Percentiles rank a stretch among this genome's conserved stretches.
phyloP scores from a whole-genome alignment of 1,284 basidiomycete species.

The Fomitopsis palustris region DNA sequence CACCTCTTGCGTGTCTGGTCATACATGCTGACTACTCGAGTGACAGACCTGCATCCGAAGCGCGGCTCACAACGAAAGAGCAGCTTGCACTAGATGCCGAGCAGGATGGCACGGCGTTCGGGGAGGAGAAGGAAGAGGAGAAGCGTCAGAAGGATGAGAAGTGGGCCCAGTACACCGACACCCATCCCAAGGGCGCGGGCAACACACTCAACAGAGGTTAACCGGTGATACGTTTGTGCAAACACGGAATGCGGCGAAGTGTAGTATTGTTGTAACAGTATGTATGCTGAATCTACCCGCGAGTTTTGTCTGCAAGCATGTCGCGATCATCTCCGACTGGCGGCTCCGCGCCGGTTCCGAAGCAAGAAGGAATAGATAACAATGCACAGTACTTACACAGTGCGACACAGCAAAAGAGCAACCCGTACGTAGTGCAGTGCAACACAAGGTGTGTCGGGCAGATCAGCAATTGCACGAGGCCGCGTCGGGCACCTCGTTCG shows the following conservation, averaged over 20 bases:
- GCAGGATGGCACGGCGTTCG: constrained; percentile 74
- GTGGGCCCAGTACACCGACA: constrained; percentile 84
- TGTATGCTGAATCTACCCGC: neutral
- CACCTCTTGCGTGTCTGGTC: neutral
- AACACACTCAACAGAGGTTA: constrained; percentile 95
- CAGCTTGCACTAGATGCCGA: constrained; percentile 78
- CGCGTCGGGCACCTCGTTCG: constrained; percentile 70
- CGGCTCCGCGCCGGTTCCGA: neutral
- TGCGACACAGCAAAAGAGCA: constrained; percentile 3
- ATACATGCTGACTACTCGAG: constrained; percentile 7
- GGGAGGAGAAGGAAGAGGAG: constrained; percentile 71
- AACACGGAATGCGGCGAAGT: neutral
- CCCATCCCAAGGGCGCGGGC: constrained; percentile 79
- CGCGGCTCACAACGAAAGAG: constrained; percentile 70
- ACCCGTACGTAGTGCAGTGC: constrained; percentile 15
- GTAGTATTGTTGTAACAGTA: neutral
- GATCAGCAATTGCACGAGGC: constrained; percentile 71
- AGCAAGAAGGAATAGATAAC: neutral
- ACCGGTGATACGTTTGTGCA: constrained; percentile 9
- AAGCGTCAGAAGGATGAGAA: constrained; percentile 81
- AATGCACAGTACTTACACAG: constrained; percentile 1
- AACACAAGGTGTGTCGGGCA: neutral
- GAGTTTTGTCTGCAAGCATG: neutral
- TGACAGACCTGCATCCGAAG: constrained; percentile 64
- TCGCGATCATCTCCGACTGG: neutral